A percentile compares a stretch with the other conserved stretches of the same genome.
Conservation (phyloP, 1,139 yeast species). For the Geotrichum klebahnii region DNA sequence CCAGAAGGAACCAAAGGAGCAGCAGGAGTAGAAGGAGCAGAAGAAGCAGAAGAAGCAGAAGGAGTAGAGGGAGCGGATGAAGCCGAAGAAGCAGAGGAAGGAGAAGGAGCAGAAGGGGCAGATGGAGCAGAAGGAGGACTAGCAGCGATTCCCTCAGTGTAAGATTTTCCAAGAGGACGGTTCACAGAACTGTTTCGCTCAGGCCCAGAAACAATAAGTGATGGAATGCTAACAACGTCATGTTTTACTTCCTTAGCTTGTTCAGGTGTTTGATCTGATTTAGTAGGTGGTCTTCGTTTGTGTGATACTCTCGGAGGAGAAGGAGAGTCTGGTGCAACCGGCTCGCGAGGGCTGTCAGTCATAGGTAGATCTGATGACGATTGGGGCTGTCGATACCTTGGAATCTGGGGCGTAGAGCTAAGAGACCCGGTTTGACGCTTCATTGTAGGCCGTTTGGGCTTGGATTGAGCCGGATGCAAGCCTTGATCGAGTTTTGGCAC, state of each 20-base stretch:
- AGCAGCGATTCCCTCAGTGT: neutral
- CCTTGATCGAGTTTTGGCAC: conserved; percentile 13
- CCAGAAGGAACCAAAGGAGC: no score
- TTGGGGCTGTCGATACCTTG: neutral
- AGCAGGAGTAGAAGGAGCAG: no score
- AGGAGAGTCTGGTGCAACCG: neutral
- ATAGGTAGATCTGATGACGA: neutral
- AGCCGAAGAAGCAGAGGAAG: no score
- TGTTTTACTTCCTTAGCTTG: neutral
- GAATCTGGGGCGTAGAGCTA: neutral
- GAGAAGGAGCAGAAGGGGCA: no score
- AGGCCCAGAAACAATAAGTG: neutral
- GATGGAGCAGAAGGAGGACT: no score
- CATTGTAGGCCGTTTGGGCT: conserved; percentile 13
- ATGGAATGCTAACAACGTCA: neutral
- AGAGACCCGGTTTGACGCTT: conserved; percentile 4
- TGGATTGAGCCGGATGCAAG: neutral
- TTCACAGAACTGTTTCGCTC: neutral
- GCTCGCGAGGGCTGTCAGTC: neutral
- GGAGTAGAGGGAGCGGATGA: no score
- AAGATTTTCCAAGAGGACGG: neutral
- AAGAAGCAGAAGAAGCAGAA: no score
- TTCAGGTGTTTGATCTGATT: neutral
- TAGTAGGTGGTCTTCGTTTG: neutral
- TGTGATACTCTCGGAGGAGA: neutral